phyloP scores from a whole-genome alignment of 768 basidiomycete genomes.

The Tylopilus subfusipes region DNA sequence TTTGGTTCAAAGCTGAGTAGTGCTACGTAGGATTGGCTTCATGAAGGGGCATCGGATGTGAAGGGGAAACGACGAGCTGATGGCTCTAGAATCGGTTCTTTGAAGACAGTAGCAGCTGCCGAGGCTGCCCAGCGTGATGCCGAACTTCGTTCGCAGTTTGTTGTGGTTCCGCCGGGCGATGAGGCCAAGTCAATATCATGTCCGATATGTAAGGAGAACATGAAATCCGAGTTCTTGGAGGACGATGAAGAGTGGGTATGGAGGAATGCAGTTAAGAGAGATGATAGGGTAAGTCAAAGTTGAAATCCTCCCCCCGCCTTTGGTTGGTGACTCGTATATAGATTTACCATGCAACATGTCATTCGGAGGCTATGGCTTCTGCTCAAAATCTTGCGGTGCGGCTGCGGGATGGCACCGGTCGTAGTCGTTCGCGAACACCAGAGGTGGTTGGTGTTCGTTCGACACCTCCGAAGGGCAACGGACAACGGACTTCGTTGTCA shows the following conservation, averaged over 20 bases:
- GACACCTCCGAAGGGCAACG: conserved; percentile 36
- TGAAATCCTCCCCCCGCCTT: neutral
- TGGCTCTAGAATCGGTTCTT: conserved; percentile 46
- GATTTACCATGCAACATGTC: conserved; percentile 95
- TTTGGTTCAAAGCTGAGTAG: conserved; percentile 13
- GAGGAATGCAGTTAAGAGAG: conserved; percentile 83
- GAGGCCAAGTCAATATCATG: conserved; percentile 82
- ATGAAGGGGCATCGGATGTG: conserved; percentile 53
- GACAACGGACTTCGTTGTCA: conserved; percentile 40
- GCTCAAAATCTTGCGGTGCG: conserved; percentile 65
- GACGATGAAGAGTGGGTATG: conserved; percentile 99
- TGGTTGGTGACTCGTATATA: conserved; percentile 29
- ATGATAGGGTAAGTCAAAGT: conserved; percentile 60
- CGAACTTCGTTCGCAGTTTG: conserved; percentile 71
- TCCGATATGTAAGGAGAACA: conserved; percentile 92
- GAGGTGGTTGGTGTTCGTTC: conserved; percentile 42
- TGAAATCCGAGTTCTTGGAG: conserved; percentile 89
- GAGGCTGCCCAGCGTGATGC: conserved; percentile 71
- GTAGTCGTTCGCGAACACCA: conserved; percentile 77
- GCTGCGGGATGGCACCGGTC: conserved; percentile 56
- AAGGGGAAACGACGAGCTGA: conserved; percentile 71
- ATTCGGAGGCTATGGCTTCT: conserved; percentile 71
- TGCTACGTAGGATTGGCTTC: conserved; percentile 76
- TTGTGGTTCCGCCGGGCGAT: conserved; percentile 87
- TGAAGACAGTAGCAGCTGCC: conserved; percentile 57